phyloP scores from a whole-genome alignment of 257 asterid genomes.

The Plantago ovata region DNA sequence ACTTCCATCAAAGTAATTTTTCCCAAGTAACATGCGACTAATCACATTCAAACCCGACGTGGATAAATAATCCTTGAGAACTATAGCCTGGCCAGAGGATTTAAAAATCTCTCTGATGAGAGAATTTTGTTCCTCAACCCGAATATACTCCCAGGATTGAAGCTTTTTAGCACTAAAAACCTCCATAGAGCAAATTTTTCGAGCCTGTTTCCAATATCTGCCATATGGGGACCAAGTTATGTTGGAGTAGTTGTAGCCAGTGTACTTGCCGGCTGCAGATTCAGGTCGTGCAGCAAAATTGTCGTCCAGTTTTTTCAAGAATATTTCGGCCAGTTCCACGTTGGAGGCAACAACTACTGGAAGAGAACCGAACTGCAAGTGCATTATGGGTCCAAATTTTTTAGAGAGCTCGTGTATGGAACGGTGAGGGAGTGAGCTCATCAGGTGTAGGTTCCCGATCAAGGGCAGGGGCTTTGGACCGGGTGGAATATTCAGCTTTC shows the following conservation, averaged over 20 bases:
- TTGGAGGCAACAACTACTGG: not conserved
- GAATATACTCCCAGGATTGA: too few relatives aligned
- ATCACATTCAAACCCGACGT: too few relatives aligned
- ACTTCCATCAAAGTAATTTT: too few relatives aligned
- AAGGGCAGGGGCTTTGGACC: not conserved
- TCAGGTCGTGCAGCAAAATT: not conserved
- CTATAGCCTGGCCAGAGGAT: too few relatives aligned
- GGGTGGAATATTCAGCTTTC: not conserved
- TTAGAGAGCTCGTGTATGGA: conserved; percentile 3
- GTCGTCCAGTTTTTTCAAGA: not conserved
- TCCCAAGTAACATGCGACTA: too few relatives aligned
- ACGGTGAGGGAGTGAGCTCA: not conserved
- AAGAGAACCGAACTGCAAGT: not conserved
- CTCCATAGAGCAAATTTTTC: too few relatives aligned
- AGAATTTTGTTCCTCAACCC: too few relatives aligned
- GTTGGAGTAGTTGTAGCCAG: not conserved
- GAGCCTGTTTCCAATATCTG: not conserved
- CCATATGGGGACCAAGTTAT: not conserved
- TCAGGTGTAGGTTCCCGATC: not conserved
- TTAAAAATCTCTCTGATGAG: too few relatives aligned
- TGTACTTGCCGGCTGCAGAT: not conserved
- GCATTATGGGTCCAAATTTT: conserved; percentile 4
- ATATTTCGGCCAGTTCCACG: not conserved
- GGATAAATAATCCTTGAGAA: too few relatives aligned
- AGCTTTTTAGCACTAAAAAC: too few relatives aligned